Evolutionary conservation across 2,329 filamentous ascomycete species (phyloP), one percentile per base, ranked within the genome.

Genomic region (Penicillium sp.): DNA sequence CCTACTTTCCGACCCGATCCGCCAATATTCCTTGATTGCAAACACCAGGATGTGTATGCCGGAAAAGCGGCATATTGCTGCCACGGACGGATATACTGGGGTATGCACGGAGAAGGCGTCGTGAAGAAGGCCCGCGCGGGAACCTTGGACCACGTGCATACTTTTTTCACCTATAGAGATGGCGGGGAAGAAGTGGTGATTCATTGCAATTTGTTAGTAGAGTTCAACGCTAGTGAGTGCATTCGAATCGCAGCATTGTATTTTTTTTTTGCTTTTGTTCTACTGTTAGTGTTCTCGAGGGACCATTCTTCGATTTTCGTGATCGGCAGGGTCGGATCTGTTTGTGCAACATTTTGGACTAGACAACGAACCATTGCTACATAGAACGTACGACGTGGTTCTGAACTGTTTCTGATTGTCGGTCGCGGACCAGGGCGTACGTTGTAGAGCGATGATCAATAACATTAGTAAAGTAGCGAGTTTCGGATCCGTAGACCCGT

Each of bases 401-500:
- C 35, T 39, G 13, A 33, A 16, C 7, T 7, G n/a, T n/a, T 22
- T 41, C 19, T 41, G 19, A 14, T 13, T 13, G 22, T 22, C 22
- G 39, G 11, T 39, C 3, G 35, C 19, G 10, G 39, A 41, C 19
- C 19, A 41, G 22, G 19, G 14, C 39, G 19, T 22, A 41, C 6
- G 16, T 37, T 39, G 35, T 39, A 22, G 13, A 22, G 46, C 21
- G 35, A 50, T 19, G 31, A 50, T 49, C 48, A 50, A 41, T 50
- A 41, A 24, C 9, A 41, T 50, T 50, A 50, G 48, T 41, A 37
- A 50, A 39, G 35, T 39, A 27, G 48, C 48, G 48, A 22, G 4
- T 50, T 50, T 50, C 48, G 48, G 48, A 31, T 50, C 48, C 48
- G 16, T 22, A 50, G 48, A 41, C 33, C 48, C 48, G 48, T 50